Percentiles rank a stretch among this genome's conserved stretches.
Conservation (phyloP, 2,329 filamentous ascomycete species). For the Aureobasidium zeae region DNA sequence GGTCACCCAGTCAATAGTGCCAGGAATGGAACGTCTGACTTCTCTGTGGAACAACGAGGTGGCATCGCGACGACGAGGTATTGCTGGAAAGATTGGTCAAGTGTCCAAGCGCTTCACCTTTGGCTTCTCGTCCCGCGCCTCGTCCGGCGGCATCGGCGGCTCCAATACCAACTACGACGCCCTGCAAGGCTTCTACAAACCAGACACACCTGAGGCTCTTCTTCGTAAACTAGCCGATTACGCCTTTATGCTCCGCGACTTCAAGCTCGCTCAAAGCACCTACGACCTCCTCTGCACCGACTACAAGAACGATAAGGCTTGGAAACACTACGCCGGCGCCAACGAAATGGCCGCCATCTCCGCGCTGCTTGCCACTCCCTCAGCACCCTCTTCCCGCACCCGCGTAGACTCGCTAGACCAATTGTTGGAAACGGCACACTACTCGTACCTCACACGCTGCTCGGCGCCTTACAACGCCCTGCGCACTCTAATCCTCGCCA, state of each 20-base stretch:
- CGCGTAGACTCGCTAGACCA: slow-evolving; percentile 74
- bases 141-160: slow-evolving; percentile 45
- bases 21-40: slow-evolving; percentile 89
- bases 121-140: slow-evolving; percentile 62
- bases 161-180: slow-evolving; percentile 65
- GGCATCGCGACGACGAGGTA: slow-evolving; percentile 75
- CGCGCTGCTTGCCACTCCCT: slow-evolving; percentile 66
- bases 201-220: slow-evolving; percentile 76
- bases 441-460: slow-evolving; percentile 85
- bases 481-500: slow-evolving; percentile 62
- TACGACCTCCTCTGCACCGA: slow-evolving; percentile 86
- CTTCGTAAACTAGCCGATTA: slow-evolving; percentile 93
- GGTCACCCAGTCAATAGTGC: slow-evolving; percentile 87
- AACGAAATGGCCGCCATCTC: slow-evolving; percentile 93
- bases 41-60: slow-evolving; percentile 96
- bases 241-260: slow-evolving; percentile 93
- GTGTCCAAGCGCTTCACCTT: slow-evolving; percentile 76
- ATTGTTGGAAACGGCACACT: slow-evolving; percentile 81
- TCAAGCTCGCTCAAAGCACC: slow-evolving; percentile 81
- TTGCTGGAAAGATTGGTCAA: slow-evolving; percentile 89
- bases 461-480: slow-evolving; percentile 69
- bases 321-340: slow-evolving; percentile 86
- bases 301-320: slow-evolving; percentile 91
- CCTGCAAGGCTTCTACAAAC: slow-evolving; percentile 68
- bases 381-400: slow-evolving; percentile 58